Conservation (phyloP, 768 basidiomycete genomes). For the Goffeauzyma gilvescens region DNA sequence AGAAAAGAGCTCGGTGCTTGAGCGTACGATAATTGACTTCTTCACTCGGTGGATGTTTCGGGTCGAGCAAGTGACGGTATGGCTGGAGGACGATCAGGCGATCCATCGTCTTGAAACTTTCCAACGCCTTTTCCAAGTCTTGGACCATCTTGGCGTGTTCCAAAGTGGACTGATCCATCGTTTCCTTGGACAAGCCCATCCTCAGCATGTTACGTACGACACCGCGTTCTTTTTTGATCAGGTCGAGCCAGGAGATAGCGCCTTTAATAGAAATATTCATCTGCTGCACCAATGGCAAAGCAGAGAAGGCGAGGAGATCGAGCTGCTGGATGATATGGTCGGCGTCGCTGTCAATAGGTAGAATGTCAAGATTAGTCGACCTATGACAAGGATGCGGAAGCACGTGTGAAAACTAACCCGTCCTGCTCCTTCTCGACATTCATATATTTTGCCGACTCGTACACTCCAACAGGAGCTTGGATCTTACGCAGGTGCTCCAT, state of each 20-base stretch:
- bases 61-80: slow-evolving; percentile 25
- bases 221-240: slow-evolving; percentile 14
- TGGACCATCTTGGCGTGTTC: neutral
- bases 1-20: slow-evolving; percentile 20
- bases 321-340: slow-evolving; percentile 21
- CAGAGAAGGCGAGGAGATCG: slow-evolving; percentile 15
- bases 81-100: slow-evolving; percentile 19
- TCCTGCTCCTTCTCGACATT: slow-evolving; percentile 21
- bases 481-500: slow-evolving; percentile 21
- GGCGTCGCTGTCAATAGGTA: slow-evolving; percentile 19
- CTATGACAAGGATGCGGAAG: too few relatives aligned
- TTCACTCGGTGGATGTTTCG: slow-evolving; percentile 13
- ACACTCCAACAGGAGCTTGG: slow-evolving; percentile 27
- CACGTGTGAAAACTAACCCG: slow-evolving; percentile 9
- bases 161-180: neutral
- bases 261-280: slow-evolving; percentile 10
- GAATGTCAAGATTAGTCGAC: too few relatives aligned
- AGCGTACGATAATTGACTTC: slow-evolving; percentile 9
- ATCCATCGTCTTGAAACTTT: slow-evolving; percentile 9
- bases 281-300: slow-evolving; percentile 15
- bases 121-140: slow-evolving; percentile 15
- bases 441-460: slow-evolving; percentile 28
- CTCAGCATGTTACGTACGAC: slow-evolving; percentile 4
- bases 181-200: neutral
- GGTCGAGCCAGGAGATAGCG: slow-evolving; percentile 14